Conservation (phyloP, 192 early-diverging fungal genomes). For the Coemansia sp. region DNA sequence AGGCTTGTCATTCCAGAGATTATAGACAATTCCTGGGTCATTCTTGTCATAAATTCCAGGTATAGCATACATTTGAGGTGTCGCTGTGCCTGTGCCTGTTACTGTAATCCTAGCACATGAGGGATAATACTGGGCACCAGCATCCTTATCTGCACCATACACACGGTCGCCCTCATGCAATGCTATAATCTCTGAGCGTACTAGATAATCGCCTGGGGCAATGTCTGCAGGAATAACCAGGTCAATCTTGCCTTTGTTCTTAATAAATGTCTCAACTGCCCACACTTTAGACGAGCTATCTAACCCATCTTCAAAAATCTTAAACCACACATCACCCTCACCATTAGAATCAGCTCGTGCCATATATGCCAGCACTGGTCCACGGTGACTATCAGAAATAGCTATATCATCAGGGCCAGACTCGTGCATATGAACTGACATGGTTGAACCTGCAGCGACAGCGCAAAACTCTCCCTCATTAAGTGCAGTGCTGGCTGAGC, state of each 20-base stretch:
- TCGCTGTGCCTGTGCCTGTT: constrained; percentile 8
- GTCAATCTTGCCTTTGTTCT: constrained; percentile 22
- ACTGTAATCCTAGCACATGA: constrained; percentile 15
- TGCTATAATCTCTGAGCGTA: constrained; percentile 27
- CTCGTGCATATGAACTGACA: constrained; percentile 24
- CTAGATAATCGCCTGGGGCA: constrained; percentile 18
- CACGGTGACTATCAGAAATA: constrained; percentile 15
- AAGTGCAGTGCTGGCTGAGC: constrained; percentile 6
- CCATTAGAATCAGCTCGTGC: constrained; percentile 18
- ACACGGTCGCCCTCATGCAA: constrained; percentile 17
- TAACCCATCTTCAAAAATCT: constrained; percentile 37
- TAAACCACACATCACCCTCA: constrained; percentile 26
- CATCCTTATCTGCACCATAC: neutral
- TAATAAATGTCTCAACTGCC: constrained; percentile 26
- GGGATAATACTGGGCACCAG: constrained; percentile 16
- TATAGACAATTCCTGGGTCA: constrained; percentile 16
- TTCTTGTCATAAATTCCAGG: constrained; percentile 23
- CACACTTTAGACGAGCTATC: constrained; percentile 25
- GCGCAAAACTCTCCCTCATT: constrained; percentile 5
- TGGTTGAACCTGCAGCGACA: constrained; percentile 20
- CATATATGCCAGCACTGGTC: constrained; percentile 32
- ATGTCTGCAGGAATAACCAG: constrained; percentile 26
- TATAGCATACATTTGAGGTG: constrained; percentile 12
- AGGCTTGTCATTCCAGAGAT: constrained; percentile 2
- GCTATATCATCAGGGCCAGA: neutral